phyloP scores from a whole-genome alignment of 257 asterid species.

The Penstemon eatonii region DNA sequence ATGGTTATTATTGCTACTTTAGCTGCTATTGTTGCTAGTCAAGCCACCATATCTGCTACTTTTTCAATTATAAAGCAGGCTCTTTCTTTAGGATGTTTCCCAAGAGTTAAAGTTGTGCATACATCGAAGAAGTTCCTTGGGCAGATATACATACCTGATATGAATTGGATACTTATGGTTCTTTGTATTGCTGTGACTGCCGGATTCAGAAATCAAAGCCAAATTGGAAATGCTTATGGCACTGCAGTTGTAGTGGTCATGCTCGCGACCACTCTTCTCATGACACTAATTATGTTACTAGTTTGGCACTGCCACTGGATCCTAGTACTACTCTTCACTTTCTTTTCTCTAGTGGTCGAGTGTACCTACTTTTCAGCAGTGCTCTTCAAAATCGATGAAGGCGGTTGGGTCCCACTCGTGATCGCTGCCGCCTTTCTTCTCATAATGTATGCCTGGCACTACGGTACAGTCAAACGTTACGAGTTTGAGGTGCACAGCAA shows the following conservation, averaged over 20 bases:
- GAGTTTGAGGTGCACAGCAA: constrained; percentile 96
- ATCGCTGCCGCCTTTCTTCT: constrained; percentile 79
- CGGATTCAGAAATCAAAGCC: constrained; percentile 91
- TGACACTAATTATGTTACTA: constrained; percentile 81
- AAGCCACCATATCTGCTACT: constrained; percentile 91
- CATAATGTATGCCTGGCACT: constrained; percentile 96
- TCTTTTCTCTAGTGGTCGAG: constrained; percentile 70
- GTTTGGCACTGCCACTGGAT: constrained; percentile 98
- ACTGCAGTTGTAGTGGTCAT: constrained; percentile 94
- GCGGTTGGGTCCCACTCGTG: constrained; percentile 99
- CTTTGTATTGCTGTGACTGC: constrained; percentile 97
- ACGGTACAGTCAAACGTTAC: constrained; percentile 78
- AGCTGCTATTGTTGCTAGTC: constrained; percentile 97
- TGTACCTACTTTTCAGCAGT: constrained; percentile 86
- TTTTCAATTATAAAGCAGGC: constrained; percentile 98
- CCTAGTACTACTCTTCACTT: constrained; percentile 70
- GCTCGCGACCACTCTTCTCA: constrained; percentile 90
- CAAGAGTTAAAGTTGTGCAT: constrained; percentile 94
- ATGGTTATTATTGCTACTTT: constrained; percentile 79
- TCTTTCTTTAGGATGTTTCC: constrained; percentile 90
- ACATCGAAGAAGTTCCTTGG: constrained; percentile 91
- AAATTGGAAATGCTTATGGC: constrained; percentile 96
- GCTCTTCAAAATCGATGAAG: constrained; percentile 82
- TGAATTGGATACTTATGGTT: constrained; percentile 94
- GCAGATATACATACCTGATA: constrained; percentile 89